Evolutionary conservation across 2,329 filamentous ascomycete genomes (phyloP).

Genomic region (Cryphonectria carpinicola): DNA sequence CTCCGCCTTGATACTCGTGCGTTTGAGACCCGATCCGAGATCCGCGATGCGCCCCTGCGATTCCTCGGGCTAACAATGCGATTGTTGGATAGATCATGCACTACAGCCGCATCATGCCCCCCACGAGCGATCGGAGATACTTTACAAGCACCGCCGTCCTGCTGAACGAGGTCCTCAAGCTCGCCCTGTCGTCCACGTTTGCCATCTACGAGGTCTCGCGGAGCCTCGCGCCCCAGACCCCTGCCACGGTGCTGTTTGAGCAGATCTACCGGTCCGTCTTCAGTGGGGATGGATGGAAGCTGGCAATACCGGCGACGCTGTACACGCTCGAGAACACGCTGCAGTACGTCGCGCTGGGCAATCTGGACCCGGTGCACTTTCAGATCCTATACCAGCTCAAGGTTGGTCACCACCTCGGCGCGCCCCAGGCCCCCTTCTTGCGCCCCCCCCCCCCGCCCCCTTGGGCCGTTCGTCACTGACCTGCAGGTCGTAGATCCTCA

Average conservation of each 20-base stretch:
- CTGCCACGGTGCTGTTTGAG: slow-evolving; percentile 77
- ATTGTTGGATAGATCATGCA: slow-evolving; percentile 72
- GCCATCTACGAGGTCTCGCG: slow-evolving; percentile 85
- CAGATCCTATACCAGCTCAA: slow-evolving; percentile 94
- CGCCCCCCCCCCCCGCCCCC: too few relatives aligned
- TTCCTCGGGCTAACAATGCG: slow-evolving; percentile 19
- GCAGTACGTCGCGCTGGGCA: slow-evolving; percentile 89
- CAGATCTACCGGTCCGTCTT: slow-evolving; percentile 83
- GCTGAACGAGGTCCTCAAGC: slow-evolving; percentile 89
- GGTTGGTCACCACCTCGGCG: slow-evolving; percentile 42
- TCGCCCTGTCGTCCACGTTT: slow-evolving; percentile 83
- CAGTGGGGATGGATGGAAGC: slow-evolving; percentile 89
- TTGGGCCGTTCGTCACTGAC: slow-evolving; percentile 7
- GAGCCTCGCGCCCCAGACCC: slow-evolving; percentile 76
- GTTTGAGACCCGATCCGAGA: slow-evolving; percentile 31
- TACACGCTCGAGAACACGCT: slow-evolving; percentile 94
- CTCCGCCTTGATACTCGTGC: slow-evolving; percentile 74
- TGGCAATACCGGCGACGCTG: slow-evolving; percentile 83
- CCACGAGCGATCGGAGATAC: slow-evolving; percentile 80
- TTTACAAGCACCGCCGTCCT: slow-evolving; percentile 94
- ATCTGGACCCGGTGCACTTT: slow-evolving; percentile 89
- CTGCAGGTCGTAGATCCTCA: slow-evolving; percentile 66
- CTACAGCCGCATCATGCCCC: slow-evolving; percentile 93
- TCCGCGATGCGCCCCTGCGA: neutral
- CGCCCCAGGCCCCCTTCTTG: neutral